Evolutionary conservation across 2,329 filamentous ascomycete species (phyloP).

Genomic region (Colletotrichum siamense): DNA sequence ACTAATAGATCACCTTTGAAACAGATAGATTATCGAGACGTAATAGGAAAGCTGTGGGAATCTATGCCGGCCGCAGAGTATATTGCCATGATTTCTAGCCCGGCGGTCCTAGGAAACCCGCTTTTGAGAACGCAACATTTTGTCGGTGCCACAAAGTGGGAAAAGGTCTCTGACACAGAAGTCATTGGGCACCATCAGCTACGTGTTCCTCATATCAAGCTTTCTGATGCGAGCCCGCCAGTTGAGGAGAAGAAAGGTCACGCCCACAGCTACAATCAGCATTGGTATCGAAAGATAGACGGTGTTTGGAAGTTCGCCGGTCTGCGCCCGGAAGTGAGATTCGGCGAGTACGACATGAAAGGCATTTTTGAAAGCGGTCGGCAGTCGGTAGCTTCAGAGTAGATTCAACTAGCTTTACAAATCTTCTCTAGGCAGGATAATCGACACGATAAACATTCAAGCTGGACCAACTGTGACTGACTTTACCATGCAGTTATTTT

Average conservation of each 20-base stretch:
- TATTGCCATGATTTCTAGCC: conserved; percentile 62
- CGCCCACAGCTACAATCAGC: conserved; percentile 61
- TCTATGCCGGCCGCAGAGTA: conserved; percentile 66
- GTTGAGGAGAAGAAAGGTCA: conserved; percentile 64
- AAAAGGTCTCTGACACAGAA: conserved; percentile 61
- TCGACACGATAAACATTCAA: neutral
- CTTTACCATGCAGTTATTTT: neutral
- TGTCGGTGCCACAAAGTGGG: conserved; percentile 65
- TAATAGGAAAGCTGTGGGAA: conserved; percentile 65
- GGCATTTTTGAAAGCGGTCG: conserved; percentile 46
- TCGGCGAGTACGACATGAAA: conserved; percentile 63
- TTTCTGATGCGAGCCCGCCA: conserved; percentile 52
- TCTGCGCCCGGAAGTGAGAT: conserved; percentile 59
- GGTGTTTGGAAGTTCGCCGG: conserved; percentile 69
- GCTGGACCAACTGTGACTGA: accelerated
- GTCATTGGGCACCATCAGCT: conserved; percentile 65
- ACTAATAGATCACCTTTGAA: neutral
- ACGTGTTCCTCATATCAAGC: conserved; percentile 66
- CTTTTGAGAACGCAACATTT: conserved; percentile 70
- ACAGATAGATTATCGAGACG: conserved; percentile 74
- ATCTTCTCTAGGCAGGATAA: neutral
- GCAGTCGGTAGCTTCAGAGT: neutral
- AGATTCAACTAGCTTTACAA: neutral
- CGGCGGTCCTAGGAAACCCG: conserved; percentile 64
- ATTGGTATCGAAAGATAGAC: conserved; percentile 62